Percentiles rank a stretch among this genome's conserved stretches.
phyloP scores from a whole-genome alignment of 768 basidiomycete species.

The Ephemerocybe angulata region DNA sequence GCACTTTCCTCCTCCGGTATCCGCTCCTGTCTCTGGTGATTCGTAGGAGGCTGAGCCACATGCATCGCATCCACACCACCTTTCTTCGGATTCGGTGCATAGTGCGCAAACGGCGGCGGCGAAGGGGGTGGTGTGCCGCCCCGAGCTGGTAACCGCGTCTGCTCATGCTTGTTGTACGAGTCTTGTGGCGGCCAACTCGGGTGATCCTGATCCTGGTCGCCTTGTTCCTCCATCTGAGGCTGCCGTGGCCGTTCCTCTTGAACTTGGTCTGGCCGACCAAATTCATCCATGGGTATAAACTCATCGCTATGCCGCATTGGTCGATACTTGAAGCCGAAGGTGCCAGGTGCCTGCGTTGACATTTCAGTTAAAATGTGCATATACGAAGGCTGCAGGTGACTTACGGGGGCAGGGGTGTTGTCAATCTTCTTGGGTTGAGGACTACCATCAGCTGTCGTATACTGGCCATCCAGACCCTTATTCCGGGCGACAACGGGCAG shows the following conservation, averaged over 20 bases:
- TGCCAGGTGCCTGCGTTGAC: constrained; percentile 87
- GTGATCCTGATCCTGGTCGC: constrained; percentile 18
- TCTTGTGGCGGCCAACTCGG: constrained; percentile 21
- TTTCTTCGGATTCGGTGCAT: constrained; percentile 30
- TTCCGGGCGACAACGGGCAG: constrained; percentile 82
- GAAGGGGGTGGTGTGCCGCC: constrained; percentile 41
- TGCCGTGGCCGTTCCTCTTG: background rate
- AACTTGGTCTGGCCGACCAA: constrained; percentile 39
- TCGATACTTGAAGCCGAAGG: constrained; percentile 77
- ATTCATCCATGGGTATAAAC: constrained; percentile 62
- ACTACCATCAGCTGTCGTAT: constrained; percentile 67
- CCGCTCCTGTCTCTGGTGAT: constrained; percentile 22
- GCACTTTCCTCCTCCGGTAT: constrained; percentile 46
- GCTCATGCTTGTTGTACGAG: constrained; percentile 22
- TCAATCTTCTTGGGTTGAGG: constrained; percentile 47
- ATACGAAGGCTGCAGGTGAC: no score
- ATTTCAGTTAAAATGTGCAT: no score
- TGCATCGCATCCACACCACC: constrained; percentile 5
- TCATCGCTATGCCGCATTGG: constrained; percentile 39
- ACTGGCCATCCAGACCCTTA: constrained; percentile 70
- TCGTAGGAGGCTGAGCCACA: constrained; percentile 6
- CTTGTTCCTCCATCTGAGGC: constrained; percentile 8
- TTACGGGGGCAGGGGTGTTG: constrained; percentile 50
- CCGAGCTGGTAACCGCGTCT: constrained; percentile 26
- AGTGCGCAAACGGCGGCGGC: constrained; percentile 64